Base-by-base conservation (phyloP, 495 filamentous ascomycete genomes). In the Trichoderma gamsii region DNA sequence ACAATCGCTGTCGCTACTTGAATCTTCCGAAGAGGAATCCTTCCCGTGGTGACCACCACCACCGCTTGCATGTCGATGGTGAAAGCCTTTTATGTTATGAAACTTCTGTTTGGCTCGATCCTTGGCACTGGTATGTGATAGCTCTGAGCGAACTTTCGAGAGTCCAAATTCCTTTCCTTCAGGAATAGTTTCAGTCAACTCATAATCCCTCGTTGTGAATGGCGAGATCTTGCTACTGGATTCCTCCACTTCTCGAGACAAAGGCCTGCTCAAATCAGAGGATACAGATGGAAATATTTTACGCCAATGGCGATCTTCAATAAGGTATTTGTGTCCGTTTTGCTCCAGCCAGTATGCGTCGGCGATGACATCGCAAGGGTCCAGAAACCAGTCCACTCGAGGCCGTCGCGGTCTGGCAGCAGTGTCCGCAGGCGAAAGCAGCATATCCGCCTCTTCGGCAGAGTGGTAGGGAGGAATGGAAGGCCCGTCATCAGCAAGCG, bases 301-400 rank as follows among this genome's bases (percentile, higher is more conserved):
- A 13, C 85, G 81, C 66, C 91, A 92, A 71, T 88, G 80, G 27
- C 83, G 85, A 75, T 93, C 88, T 69, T 94, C 89, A 29, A 96
- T 86, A 13, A 90, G 80, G 63, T 79, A 83, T 73, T 92, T 92
- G 73, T 97, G 90, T 65, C 85, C 79, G 27, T 81, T 85, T 68
- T 92, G 88, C 75, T 96, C 90, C 56, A 92, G 79, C 93, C 93
- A 97, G 69, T 90, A 88, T 13, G 87, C 81, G 77, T 97, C 93
- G 1, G 92, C 91, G 25, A 97, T 78, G 72, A 96, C 84, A 70
- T 97, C 93, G 61, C 88, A 87, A 0, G 92, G 89, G 51, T 86
- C 84, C 12, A 90, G 86, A 3, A 81, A 81, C 93, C 93, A 97
- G 69, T 94, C 92, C n/a, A 89, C 84, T 43, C 88, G 84, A 9